Conservation (phyloP, 2,329 filamentous ascomycete genomes). For the Dryadomyces quercus-mongolicae region DNA sequence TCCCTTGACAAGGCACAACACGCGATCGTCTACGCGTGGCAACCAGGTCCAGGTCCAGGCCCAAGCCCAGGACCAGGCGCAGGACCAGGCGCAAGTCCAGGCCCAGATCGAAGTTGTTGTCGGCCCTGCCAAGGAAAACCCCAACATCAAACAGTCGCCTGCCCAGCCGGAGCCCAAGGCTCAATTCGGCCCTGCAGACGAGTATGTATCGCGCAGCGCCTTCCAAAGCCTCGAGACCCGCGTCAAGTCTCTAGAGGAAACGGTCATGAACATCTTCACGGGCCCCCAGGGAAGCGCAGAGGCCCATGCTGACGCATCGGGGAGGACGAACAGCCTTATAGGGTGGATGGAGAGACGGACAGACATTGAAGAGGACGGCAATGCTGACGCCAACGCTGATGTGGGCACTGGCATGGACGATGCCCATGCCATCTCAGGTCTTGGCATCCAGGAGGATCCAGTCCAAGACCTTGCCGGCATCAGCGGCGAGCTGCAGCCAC, state of each 20-base stretch:
- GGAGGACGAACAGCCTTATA: constrained; percentile 14
- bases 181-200: not conserved
- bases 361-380: constrained; percentile 4
- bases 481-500: not conserved
- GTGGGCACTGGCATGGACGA: too few relatives aligned
- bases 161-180: not conserved
- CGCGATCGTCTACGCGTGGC: not conserved
- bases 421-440: not conserved
- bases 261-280: not conserved
- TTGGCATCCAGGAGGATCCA: not conserved
- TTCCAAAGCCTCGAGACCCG: constrained; percentile 3
- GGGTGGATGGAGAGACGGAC: constrained; percentile 18
- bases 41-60: not conserved
- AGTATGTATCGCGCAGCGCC: constrained; percentile 1
- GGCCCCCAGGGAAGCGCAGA: too few relatives aligned
- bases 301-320: too few relatives aligned
- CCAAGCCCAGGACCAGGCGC: not conserved
- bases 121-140: not conserved
- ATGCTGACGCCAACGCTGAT: too few relatives aligned
- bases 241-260: not conserved
- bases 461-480: not conserved
- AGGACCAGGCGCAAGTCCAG: not conserved
- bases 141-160: constrained; percentile 2
- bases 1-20: not conserved
- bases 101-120: too few relatives aligned